phyloP scores from a whole-genome alignment of 352 stramenopile species.

The Phytophthora nicotianae region DNA sequence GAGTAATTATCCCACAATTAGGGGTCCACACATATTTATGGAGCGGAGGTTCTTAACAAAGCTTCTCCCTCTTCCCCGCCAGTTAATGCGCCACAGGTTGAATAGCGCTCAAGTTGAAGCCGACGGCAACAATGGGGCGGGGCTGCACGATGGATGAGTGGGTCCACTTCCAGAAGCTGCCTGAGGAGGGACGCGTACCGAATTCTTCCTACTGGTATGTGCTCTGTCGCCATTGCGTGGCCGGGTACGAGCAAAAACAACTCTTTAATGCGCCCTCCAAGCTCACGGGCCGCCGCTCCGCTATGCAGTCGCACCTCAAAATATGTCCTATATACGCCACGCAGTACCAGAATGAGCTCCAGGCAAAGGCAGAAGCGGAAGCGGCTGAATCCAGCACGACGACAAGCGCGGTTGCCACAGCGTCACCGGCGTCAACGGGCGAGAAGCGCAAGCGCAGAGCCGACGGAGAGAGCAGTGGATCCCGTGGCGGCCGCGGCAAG shows the following conservation, averaged over 20 bases:
- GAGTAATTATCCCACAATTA: too few relatives aligned
- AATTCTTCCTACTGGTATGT: conserved; percentile 88
- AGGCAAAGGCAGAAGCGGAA: conserved; percentile 20
- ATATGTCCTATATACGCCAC: conserved; percentile 67
- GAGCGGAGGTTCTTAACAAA: background rate
- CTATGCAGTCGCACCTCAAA: conserved; percentile 82
- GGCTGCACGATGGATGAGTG: conserved; percentile 84
- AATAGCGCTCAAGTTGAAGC: conserved; percentile 6
- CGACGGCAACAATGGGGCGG: conserved; percentile 56
- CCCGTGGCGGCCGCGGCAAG: conserved; percentile 62
- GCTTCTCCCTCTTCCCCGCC: background rate
- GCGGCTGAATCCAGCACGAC: conserved; percentile 1
- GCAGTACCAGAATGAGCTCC: conserved; percentile 71
- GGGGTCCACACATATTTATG: too few relatives aligned
- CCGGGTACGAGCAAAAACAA: conserved; percentile 68
- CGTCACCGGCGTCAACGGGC: conserved; percentile 18
- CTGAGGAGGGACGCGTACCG: conserved; percentile 64
- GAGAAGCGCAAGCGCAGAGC: conserved; percentile 66
- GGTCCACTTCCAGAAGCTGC: conserved; percentile 79
- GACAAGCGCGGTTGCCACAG: background rate
- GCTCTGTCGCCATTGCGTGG: conserved; percentile 73
- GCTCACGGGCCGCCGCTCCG: conserved; percentile 73
- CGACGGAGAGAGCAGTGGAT: conserved; percentile 35
- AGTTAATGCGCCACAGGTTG: background rate
- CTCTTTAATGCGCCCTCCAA: conserved; percentile 55